Conservation (phyloP, 2,329 filamentous ascomycete species). For the Pseudocercospora fuligena region DNA sequence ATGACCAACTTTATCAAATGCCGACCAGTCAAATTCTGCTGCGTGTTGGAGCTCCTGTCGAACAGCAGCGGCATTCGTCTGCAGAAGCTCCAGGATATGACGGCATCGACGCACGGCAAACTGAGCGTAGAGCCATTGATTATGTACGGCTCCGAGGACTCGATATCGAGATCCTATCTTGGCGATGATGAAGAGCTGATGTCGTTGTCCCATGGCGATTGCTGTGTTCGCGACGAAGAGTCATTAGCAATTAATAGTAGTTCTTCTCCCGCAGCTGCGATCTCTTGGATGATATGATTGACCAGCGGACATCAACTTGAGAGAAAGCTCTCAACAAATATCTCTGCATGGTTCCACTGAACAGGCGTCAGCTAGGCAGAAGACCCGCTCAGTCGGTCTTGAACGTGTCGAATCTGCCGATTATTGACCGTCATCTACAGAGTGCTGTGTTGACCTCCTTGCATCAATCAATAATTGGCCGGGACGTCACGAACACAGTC, state of each 20-base stretch:
- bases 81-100: conserved; percentile 1
- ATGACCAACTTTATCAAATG: not conserved
- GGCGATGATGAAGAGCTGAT: conserved; percentile 38
- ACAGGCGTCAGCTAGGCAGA: not conserved
- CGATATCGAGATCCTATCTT: conserved; percentile 33
- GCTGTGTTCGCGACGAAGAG: not conserved
- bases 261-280: no score
- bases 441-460: no score
- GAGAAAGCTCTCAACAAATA: no score
- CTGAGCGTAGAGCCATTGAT: conserved; percentile 30
- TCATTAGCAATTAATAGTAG: no score
- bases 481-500: no score
- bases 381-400: not conserved
- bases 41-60: conserved; percentile 15
- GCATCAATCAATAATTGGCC: no score
- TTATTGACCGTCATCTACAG: no score
- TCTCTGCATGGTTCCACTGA: no score
- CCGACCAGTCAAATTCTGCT: conserved; percentile 2
- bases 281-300: no score
- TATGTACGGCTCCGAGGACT: conserved; percentile 32
- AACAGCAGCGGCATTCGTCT: conserved; percentile 7
- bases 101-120: conserved; percentile 25
- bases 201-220: conserved; percentile 35
- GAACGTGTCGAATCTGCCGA: no score
- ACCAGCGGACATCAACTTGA: no score